phyloP scores from a whole-genome alignment of 2,329 filamentous ascomycete genomes.

The Zymoseptoria crescenta region DNA sequence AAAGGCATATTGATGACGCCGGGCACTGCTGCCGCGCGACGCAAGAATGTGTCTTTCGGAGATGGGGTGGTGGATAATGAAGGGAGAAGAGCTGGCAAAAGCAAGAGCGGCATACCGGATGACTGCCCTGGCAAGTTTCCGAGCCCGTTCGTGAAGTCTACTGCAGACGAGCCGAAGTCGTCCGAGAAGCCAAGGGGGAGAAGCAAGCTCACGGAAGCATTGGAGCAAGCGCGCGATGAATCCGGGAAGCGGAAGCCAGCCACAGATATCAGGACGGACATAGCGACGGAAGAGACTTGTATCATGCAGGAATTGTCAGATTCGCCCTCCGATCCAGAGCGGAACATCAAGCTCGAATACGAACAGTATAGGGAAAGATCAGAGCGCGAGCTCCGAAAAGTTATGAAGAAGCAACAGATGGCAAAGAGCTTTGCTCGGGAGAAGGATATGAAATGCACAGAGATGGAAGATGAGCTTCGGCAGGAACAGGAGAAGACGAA shows the following conservation, averaged over 20 bases:
- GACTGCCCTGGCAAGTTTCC: conserved; percentile 43
- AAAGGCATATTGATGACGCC: conserved; percentile 57
- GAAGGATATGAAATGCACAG: conserved; percentile 64
- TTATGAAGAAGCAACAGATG: conserved; percentile 71
- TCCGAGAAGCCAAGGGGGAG: conserved; percentile 28
- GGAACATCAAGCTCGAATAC: conserved; percentile 61
- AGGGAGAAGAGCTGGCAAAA: conserved; percentile 34
- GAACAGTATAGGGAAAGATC: conserved; percentile 66
- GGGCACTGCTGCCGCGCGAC: conserved; percentile 47
- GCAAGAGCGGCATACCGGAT: conserved; percentile 42
- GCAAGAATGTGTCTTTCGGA: conserved; percentile 56
- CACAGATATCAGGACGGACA: conserved; percentile 5
- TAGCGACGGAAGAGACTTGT: conserved; percentile 46
- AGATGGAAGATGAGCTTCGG: conserved; percentile 57
- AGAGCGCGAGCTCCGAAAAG: conserved; percentile 64
- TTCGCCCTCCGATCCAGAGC: conserved; percentile 66
- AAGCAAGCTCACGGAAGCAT: conserved; percentile 38
- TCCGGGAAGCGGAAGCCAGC: conserved; percentile 22
- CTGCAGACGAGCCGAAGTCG: conserved; percentile 26
- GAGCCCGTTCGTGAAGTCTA: conserved; percentile 38
- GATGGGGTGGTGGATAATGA: conserved; percentile 51
- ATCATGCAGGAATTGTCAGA: conserved; percentile 64
- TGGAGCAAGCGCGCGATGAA: conserved; percentile 39
- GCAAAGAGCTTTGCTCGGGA: conserved; percentile 71
- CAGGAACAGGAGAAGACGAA: conserved; percentile 60